Percentiles rank a stretch among this genome's conserved stretches.
phyloP scores from a whole-genome alignment of 2,329 filamentous ascomycete species.

The Bipolaris cookei region DNA sequence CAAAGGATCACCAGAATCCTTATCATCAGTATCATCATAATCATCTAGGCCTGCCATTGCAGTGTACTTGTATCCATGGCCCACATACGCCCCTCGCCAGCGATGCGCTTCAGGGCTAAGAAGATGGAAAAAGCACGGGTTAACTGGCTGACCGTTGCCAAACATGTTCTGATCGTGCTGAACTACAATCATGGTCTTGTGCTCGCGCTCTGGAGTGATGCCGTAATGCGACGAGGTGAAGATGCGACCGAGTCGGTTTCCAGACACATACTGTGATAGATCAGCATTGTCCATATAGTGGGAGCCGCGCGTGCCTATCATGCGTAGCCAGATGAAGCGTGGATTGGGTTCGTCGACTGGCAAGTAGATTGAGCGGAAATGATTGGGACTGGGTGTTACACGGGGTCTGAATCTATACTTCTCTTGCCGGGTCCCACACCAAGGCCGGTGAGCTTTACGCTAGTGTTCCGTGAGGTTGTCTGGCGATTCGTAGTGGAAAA shows the following conservation, averaged over 20 bases:
- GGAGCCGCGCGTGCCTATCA: not conserved
- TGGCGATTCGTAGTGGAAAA: too few species aligned
- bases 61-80: not conserved
- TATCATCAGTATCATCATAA: not conserved
- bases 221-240: not conserved
- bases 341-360: not conserved
- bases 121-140: not conserved
- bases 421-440: too few species aligned
- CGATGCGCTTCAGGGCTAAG: not conserved
- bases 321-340: conserved; percentile 6
- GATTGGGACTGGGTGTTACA: conserved; percentile 1
- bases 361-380: conserved; percentile 1
- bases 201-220: not conserved
- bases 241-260: not conserved
- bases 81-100: not conserved
- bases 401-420: too few species aligned
- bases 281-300: not conserved
- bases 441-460: too few species aligned
- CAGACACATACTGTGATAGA: not conserved
- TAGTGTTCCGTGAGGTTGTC: too few species aligned
- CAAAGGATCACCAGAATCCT: not conserved
- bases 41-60: not conserved
- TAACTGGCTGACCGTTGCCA: not conserved
- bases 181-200: not conserved
- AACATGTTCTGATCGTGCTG: not conserved